phyloP scores from a whole-genome alignment of 2,329 filamentous ascomycete genomes.

The Fusarium multiceps region DNA sequence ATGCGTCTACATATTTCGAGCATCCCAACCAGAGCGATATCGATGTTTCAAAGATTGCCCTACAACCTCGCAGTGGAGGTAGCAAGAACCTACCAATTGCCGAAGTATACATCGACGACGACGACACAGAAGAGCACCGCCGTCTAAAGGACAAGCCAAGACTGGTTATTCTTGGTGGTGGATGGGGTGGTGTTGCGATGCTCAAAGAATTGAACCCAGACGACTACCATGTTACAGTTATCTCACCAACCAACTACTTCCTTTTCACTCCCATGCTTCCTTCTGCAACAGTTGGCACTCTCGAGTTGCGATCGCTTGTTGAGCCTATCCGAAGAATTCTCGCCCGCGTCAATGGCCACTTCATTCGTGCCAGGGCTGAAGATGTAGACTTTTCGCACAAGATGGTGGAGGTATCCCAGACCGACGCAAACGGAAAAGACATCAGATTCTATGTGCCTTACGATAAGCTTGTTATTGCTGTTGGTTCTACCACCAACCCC shows the following conservation, averaged over 20 bases:
- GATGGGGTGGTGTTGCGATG: slow-evolving; percentile 93
- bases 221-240: slow-evolving; percentile 94
- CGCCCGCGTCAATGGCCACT: slow-evolving; percentile 82
- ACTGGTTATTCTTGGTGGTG: slow-evolving; percentile 90
- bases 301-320: slow-evolving; percentile 90
- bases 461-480: slow-evolving; percentile 93
- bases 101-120: slow-evolving; percentile 88
- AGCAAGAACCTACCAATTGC: slow-evolving; percentile 96
- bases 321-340: slow-evolving; percentile 93
- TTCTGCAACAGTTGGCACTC: slow-evolving; percentile 93
- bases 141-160: slow-evolving; percentile 87
- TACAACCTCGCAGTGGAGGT: slow-evolving; percentile 84
- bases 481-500: slow-evolving; percentile 92
- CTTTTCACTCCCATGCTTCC: slow-evolving; percentile 98
- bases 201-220: slow-evolving; percentile 90
- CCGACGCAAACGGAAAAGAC: slow-evolving; percentile 76
- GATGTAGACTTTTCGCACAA: slow-evolving; percentile 93
- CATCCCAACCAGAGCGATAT: slow-evolving; percentile 75
- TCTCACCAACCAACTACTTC: slow-evolving; percentile 96
- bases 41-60: slow-evolving; percentile 83
- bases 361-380: slow-evolving; percentile 86
- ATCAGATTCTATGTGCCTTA: slow-evolving; percentile 93
- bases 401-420: slow-evolving; percentile 85
- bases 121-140: slow-evolving; percentile 78
- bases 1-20: slow-evolving; percentile 89